Evolutionary conservation across 1,284 basidiomycete genomes (phyloP), one percentile per base, ranked within the genome.

Genomic region (Rhodotorula glutinis): DNA sequence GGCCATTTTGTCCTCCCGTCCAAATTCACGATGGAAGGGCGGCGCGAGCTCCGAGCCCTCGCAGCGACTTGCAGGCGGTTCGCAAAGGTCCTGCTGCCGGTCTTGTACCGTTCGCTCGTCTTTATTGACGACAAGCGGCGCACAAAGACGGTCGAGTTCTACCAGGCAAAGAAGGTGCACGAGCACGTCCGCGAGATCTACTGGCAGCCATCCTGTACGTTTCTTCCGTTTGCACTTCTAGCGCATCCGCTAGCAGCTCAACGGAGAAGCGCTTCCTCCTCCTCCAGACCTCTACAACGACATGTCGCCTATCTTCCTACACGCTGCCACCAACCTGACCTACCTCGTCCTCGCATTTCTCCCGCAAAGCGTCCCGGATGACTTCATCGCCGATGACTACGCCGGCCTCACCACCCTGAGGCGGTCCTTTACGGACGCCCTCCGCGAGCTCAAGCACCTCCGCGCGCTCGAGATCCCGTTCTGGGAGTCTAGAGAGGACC

Each of bases 291-390:
- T 63, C 4, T 67, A 67, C 58, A 67, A 67, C 58, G 66, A 67
- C 58, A 59, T 63, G 41, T 60, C 58, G 13, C 66, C 66, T 5
- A n/a, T 67, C 30, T 63, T 63, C 58, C 52, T 67, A 1, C 61
- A 54, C 0, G n/a, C 46, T 41, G 49, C 63, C 1, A 49, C 60
- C 40, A 67, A 67, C 51, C 58, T 67, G 30, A 63, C 53, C 5
- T 67, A 67, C 62, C 62, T 67, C 33, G 59, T 67, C 23, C 62
- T 67, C 25, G 66, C 66, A 38, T 67, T 67, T 40, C 56, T 67
- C 9, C 66, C 66, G 23, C 66, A 67, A 54, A 30, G 25, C 29
- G 61, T 63, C 5, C 61, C 61, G 8, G 61, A 63, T 54, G 61
- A 63, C 9, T 63, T 57, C 27, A 43, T 63, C 49, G 40, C 53